A percentile compares a stretch with the other conserved stretches of the same genome.
Conservation (phyloP, 2,329 filamentous ascomycete species). For the Beauveria caledonica region DNA sequence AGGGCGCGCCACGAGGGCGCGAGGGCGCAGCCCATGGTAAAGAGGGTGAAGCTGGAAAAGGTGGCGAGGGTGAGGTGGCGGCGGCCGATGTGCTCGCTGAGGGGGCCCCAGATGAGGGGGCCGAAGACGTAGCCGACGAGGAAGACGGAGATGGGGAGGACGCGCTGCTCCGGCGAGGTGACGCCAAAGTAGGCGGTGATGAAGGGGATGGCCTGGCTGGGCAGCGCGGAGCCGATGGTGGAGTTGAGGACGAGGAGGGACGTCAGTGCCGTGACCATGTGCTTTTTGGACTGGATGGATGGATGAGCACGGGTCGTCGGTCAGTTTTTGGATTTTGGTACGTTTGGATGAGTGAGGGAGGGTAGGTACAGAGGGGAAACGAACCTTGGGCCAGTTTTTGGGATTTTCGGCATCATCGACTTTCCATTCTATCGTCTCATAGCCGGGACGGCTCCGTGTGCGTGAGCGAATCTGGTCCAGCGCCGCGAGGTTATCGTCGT, state of each 20-base stretch:
- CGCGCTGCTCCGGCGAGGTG: conserved; percentile 34
- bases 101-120: conserved; percentile 54
- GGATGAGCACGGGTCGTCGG: background rate
- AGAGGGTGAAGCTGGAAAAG: conserved; percentile 40
- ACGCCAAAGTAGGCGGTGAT: conserved; percentile 51
- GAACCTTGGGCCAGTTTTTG: conserved; percentile 40
- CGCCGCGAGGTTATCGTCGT: conserved; percentile 26
- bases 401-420: conserved; percentile 43
- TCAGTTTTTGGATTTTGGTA: background rate
- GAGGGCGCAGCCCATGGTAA: conserved; percentile 48
- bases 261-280: conserved; percentile 43
- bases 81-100: conserved; percentile 58
- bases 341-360: background rate
- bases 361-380: conserved; percentile 9
- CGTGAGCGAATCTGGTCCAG: conserved; percentile 27
- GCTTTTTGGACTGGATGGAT: conserved; percentile 48
- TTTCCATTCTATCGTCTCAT: conserved; percentile 37
- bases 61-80: conserved; percentile 36
- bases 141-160: conserved; percentile 55
- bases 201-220: conserved; percentile 52
- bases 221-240: conserved; percentile 57
- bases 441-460: conserved; percentile 24
- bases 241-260: conserved; percentile 58
- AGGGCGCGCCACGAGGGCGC: conserved; percentile 44
- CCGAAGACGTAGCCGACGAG: conserved; percentile 56